These are phyloP conservation scores for Pseudocercospora eumusae DNA, from an alignment of 2,329 filamentous ascomycete genomes.

Conservation along the genomic window DNA sequence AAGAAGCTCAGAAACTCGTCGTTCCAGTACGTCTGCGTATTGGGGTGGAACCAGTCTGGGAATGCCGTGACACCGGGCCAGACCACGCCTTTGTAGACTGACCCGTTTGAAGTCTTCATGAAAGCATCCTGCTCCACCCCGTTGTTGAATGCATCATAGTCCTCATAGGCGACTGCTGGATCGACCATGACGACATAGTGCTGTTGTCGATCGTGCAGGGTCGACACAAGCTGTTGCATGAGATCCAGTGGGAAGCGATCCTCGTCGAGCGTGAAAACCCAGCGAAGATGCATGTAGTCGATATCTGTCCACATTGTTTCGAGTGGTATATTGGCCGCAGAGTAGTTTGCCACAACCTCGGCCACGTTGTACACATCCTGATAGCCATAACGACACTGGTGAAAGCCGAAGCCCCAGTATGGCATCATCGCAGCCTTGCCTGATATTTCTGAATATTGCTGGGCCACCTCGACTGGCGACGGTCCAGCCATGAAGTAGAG, in stretches of 20 bases:
- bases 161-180: conserved; percentile 56
- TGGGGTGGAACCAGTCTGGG: conserved; percentile 70
- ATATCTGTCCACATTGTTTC: conserved; percentile 48
- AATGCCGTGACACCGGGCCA: conserved; percentile 64
- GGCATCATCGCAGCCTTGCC: conserved; percentile 53
- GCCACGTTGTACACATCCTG: conserved; percentile 64
- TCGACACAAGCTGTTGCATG: conserved; percentile 63
- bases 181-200: conserved; percentile 69
- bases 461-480: conserved; percentile 49
- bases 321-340: conserved; percentile 63
- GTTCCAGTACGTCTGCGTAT: conserved; percentile 68
- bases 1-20: conserved; percentile 68
- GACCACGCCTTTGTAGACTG: conserved; percentile 64
- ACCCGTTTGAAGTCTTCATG: conserved; percentile 57
- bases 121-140: conserved; percentile 62
- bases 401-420: conserved; percentile 57
- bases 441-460: conserved; percentile 54
- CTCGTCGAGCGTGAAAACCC: conserved; percentile 66
- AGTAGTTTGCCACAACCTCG: conserved; percentile 67
- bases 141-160: conserved; percentile 61
- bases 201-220: conserved; percentile 51
- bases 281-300: conserved; percentile 47
- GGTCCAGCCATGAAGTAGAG: conserved; percentile 56
- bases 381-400: conserved; percentile 54
- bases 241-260: conserved; percentile 62